These are phyloP conservation scores for Colletotrichum camelliae DNA, from an alignment of 2,329 filamentous ascomycete genomes.

Conservation along the genomic window DNA sequence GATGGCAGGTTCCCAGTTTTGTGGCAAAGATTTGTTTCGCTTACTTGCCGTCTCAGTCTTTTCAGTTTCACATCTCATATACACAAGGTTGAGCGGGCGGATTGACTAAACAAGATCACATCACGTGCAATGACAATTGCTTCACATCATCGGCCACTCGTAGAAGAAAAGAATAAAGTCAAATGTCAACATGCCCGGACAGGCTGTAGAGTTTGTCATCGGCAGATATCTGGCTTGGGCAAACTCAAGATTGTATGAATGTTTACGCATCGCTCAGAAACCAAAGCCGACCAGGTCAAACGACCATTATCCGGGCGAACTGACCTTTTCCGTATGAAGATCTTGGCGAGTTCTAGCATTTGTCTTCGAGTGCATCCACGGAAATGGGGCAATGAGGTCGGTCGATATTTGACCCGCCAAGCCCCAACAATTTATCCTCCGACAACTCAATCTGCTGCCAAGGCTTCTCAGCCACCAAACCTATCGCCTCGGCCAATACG, in stretches of 20 bases:
- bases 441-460: background rate
- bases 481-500: background rate
- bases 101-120: no score
- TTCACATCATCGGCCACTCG: background rate
- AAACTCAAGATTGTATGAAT: background rate
- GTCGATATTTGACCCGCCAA: background rate
- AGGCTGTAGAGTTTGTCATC: no score
- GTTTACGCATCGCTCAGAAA: background rate
- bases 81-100: no score
- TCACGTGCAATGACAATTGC: background rate
- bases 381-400: background rate
- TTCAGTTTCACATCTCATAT: background rate
- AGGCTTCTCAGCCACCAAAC: background rate
- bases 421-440: background rate
- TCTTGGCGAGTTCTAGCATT: background rate
- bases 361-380: background rate
- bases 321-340: background rate
- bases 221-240: background rate
- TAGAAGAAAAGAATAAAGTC: background rate
- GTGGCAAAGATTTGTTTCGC: background rate
- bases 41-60: background rate
- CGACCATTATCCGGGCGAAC: background rate
- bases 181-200: background rate
- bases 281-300: background rate
- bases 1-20: background rate